Base-by-base conservation (phyloP, 305 asterid species). In the Fraxinus floribunda region DNA sequence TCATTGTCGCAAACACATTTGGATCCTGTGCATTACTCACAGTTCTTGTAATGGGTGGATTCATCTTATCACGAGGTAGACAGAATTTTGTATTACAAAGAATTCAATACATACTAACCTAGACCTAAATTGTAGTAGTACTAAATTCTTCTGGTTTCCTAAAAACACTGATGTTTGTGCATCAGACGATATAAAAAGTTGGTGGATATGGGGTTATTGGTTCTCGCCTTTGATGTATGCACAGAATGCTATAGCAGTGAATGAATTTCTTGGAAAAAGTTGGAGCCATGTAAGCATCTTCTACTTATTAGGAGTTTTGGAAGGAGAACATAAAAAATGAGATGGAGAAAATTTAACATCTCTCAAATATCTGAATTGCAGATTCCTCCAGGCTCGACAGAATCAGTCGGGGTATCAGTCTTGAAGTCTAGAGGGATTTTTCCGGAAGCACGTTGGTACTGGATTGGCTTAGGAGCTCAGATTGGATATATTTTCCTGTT, bases 191-290 rank as follows among this genome's bases (percentile, higher is more conserved):
- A 86, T 95, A 41, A 89, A 83, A 70, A 80, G 83, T 77, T 95
- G 98, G 99, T 93, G 98, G 95, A 86, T 89, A 80, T 91, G 95
- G 93, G 93, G 93, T 7, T 91, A 88, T 79, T 91, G 93, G 93
- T 2, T 81, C 49, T 91, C 95, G 29, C 95, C 95, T 34, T 26
- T 91, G 88, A 91, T 90, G 95, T 91, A 91, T 34, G 95, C 87
- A 52, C 93, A 90, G 82, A 91, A 90, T 57, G 95, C 92, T 9
- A 78, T 91, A n/a, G 91, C 93, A 0, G 95, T 91, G 83, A 91
- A 91, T 39, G 99, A 95, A 82, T 94, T 91, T 88, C 97, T 94
- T 24, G 97, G 98, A 57, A 90, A 95, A 87, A 94, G 98, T 82
- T 95, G 99, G 99, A 88, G 89, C 86, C 92, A 92, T 88, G 99